Evolutionary conservation across 192 early-diverging fungal genomes (phyloP).

Genomic region (Entrophospora sp.): DNA sequence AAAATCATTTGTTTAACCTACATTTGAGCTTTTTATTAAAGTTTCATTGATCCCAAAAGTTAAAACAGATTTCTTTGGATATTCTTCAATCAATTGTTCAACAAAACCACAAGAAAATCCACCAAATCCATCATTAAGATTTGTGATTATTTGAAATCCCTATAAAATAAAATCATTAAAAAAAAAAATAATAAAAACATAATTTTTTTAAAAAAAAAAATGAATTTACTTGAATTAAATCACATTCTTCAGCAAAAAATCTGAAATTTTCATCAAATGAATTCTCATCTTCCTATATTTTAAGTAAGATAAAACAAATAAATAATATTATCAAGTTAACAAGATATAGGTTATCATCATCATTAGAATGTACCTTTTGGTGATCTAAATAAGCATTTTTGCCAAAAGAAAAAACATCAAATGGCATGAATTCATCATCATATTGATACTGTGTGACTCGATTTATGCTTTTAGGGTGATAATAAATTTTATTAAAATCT

Average conservation of each 20-base stretch:
- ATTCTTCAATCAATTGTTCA: slow-evolving; percentile 58
- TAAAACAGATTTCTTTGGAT: slow-evolving; percentile 51
- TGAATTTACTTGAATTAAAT: slow-evolving; percentile 34
- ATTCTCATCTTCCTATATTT: slow-evolving; percentile 33
- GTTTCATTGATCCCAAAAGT: slow-evolving; percentile 43
- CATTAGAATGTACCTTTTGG: slow-evolving; percentile 30
- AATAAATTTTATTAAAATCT: slow-evolving; percentile 70
- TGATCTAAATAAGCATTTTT: slow-evolving; percentile 35
- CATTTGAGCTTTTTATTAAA: too few species aligned
- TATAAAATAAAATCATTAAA: slow-evolving; percentile 19
- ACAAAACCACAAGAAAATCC: slow-evolving; percentile 55
- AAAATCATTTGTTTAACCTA: too few species aligned
- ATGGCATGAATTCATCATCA: slow-evolving; percentile 39
- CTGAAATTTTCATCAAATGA: slow-evolving; percentile 46
- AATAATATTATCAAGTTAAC: neutral
- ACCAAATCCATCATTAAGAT: slow-evolving; percentile 59
- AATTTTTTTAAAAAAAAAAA: neutral
- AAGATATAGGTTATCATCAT: neutral
- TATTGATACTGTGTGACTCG: slow-evolving; percentile 31
- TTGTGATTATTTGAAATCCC: slow-evolving; percentile 65
- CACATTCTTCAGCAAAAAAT: slow-evolving; percentile 48
- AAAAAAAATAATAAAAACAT: neutral
- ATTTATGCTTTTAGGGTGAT: slow-evolving; percentile 58
- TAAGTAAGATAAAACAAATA: neutral
- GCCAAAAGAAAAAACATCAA: slow-evolving; percentile 44